phyloP scores from a whole-genome alignment of 495 filamentous ascomycete genomes.

The Pyrenopolyporus hunteri region DNA sequence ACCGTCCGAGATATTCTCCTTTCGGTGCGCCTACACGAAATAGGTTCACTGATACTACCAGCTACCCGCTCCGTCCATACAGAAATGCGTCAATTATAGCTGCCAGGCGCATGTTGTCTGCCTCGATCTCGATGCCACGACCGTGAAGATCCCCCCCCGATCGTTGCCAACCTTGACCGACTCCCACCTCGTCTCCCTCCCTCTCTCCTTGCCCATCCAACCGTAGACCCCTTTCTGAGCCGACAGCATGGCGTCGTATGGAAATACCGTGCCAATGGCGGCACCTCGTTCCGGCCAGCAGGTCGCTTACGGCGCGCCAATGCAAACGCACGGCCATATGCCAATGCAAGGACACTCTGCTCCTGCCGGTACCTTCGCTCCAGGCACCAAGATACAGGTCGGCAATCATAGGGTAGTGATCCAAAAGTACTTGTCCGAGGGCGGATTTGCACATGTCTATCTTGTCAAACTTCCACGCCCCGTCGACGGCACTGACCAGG shows the following conservation, averaged over 20 bases:
- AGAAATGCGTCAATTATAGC: constrained; percentile 41
- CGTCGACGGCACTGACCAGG: constrained; percentile 80
- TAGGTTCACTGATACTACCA: constrained; percentile 9
- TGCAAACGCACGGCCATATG: constrained; percentile 34
- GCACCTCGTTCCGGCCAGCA: constrained; percentile 45
- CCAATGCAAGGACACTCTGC: constrained; percentile 52
- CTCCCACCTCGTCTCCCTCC: constrained; percentile 20
- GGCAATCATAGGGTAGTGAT: constrained; percentile 93
- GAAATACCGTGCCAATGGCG: constrained; percentile 48
- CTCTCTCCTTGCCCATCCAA: background rate
- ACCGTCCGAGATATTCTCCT: background rate
- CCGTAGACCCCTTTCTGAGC: background rate
- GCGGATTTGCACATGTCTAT: constrained; percentile 98
- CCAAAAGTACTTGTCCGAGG: constrained; percentile 97
- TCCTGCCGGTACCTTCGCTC: constrained; percentile 86
- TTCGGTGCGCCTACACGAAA: constrained; percentile 1
- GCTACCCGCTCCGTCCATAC: background rate
- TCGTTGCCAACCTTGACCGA: constrained; percentile 33
- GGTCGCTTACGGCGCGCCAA: constrained; percentile 44
- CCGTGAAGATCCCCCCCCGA: constrained; percentile 29
- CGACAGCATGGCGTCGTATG: constrained; percentile 53
- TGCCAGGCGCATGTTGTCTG: constrained; percentile 33
- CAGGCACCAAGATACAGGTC: constrained; percentile 95
- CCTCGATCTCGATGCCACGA: constrained; percentile 40
- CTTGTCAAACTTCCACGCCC: constrained; percentile 83